Conservation (phyloP, 2,329 filamentous ascomycete genomes). For the Sarocladiaceae sp. region DNA sequence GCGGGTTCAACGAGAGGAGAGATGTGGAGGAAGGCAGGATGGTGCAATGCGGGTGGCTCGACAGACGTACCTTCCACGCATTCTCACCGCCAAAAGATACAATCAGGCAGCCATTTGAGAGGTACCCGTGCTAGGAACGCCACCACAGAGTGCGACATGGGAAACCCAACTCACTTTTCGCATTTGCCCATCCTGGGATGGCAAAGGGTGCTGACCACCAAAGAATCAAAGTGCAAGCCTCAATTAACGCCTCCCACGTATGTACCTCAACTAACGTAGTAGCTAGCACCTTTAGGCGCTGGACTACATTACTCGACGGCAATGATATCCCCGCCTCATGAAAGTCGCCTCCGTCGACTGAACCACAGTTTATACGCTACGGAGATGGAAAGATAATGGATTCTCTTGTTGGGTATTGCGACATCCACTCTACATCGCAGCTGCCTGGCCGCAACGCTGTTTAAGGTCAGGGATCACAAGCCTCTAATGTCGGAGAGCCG, state of each 20-base stretch:
- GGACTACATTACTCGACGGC: neutral
- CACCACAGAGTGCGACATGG: neutral
- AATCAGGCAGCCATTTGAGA: too few relatives aligned
- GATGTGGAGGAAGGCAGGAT: neutral
- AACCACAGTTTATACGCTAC: too few relatives aligned
- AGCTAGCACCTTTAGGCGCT: neutral
- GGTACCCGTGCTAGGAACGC: too few relatives aligned
- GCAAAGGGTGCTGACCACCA: neutral
- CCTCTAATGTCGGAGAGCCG: neutral
- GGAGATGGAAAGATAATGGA: too few relatives aligned
- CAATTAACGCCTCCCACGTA: neutral
- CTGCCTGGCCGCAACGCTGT: neutral
- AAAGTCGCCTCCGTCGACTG: neutral
- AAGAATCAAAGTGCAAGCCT: neutral
- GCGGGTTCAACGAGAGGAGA: neutral
- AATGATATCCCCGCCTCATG: neutral
- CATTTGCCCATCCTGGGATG: neutral
- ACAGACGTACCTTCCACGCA: neutral
- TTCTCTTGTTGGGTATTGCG: too few relatives aligned
- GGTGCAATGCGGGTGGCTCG: neutral
- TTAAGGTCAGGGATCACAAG: neutral
- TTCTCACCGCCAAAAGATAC: neutral
- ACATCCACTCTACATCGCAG: too few relatives aligned
- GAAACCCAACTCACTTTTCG: too few relatives aligned
- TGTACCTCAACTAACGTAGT: neutral